Base-by-base conservation (phyloP, 1,139 yeast genomes). In the Arxiozyma bovina region DNA sequence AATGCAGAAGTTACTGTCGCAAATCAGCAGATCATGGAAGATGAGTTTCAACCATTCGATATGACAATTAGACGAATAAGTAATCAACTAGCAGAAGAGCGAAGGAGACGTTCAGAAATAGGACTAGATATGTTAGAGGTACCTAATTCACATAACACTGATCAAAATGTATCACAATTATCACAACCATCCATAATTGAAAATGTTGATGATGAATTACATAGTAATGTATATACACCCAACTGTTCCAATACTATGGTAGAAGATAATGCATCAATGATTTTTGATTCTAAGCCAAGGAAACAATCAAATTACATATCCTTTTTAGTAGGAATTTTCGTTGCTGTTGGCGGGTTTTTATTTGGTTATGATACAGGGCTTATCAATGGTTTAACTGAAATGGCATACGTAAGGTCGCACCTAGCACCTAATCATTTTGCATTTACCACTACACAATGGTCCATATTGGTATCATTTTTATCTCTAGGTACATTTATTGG, bases 291-390 rank as follows among this genome's bases (percentile, higher is more conserved):
- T 42, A 55, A 54, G 5, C 54, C 57, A 20, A 27, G 38, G 20
- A 73, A 76, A 58, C 79, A 81, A 56, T 79, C 85, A 1, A 77
- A 82, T 5, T 70, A 74, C 51, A 80, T 84, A 73, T 87, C 90
- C 17, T 68, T 84, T 47, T 71, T 77, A 18, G 89, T 86, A 7
- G 93, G 93, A 55, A 64, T 81, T 41, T 82, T 85, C 55, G 90
- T 91, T 9, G 93, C 94, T 21, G 78, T 85, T 22, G 94, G 94
- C 45, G 95, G 94, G 0, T 86, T 87, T 69, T 73, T 87, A 52
- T 87, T 85, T 65, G 95, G 95, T 1, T 86, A 85, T 66, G 96
- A 87, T 69, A 88, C 95, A 1, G 94, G 95, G 4, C 73, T 86
- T 50, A 83, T 85, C 54, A 87, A 87, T 68, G 86, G 85, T 60